Evolutionary conservation across 1,284 basidiomycete genomes (phyloP).

Genomic region (Gymnopus androsaceus): DNA sequence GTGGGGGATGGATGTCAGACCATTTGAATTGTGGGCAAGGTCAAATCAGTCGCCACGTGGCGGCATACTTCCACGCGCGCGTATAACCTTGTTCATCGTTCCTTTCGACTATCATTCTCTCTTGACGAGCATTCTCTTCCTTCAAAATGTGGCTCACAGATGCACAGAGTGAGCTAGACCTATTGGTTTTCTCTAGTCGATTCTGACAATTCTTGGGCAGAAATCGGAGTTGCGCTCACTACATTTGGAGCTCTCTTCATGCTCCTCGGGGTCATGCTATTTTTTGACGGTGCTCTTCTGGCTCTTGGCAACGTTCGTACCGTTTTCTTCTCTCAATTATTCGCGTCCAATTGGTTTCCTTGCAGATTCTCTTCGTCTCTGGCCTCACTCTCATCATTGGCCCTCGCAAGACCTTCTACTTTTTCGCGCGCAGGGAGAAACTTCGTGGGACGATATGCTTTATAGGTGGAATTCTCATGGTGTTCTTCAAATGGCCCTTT

Average conservation of each 20-base stretch:
- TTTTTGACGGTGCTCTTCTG: conserved; percentile 97
- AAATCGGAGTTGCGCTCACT: conserved; percentile 95
- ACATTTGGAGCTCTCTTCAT: conserved; percentile 98
- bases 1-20: too few species aligned
- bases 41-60: too few species aligned
- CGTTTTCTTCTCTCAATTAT: not conserved
- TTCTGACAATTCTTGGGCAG: conserved; percentile 40
- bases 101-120: not conserved
- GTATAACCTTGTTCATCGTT: not conserved
- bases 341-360: not conserved
- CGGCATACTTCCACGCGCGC: not conserved
- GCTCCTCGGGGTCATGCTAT: conserved; percentile 91
- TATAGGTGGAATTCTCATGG: conserved; percentile 84
- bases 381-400: conserved; percentile 95
- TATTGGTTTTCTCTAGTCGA: not conserved
- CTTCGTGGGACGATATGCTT: conserved; percentile 93
- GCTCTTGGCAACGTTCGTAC: conserved; percentile 89
- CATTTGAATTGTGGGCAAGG: too few species aligned
- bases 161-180: conserved; percentile 54
- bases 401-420: conserved; percentile 95
- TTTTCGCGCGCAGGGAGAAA: conserved; percentile 97
- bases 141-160: conserved; percentile 68
- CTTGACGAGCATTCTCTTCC: not conserved
- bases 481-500: conserved; percentile 92
- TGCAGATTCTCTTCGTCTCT: conserved; percentile 87